A percentile compares a stretch with the other conserved stretches of the same genome.
Conservation (phyloP, 306 rosid species). For the Senna tora region DNA sequence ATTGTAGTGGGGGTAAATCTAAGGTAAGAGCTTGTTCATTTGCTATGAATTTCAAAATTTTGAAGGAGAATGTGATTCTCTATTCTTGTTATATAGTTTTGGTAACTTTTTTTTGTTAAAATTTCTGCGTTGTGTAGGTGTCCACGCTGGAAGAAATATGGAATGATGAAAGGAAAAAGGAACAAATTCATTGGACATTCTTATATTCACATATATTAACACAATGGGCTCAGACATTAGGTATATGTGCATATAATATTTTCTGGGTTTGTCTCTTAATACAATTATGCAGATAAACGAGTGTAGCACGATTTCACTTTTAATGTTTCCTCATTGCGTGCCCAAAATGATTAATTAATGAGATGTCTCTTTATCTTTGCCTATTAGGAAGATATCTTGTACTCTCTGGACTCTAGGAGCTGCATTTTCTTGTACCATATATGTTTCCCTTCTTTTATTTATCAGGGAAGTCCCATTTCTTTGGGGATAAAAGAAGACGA, state of each 20-base stretch:
- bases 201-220: conserved; percentile 77
- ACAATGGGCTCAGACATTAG: conserved; percentile 94
- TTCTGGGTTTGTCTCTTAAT: conserved; percentile 27
- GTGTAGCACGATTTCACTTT: conserved; percentile 11
- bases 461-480: not conserved
- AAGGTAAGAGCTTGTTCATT: conserved; percentile 49
- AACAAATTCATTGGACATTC: conserved; percentile 80
- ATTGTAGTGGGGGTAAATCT: conserved; percentile 36
- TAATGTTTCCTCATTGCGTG: conserved; percentile 7
- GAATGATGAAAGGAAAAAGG: conserved; percentile 80
- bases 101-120: not conserved
- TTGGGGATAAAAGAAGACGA: not conserved
- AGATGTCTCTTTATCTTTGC: conserved; percentile 3
- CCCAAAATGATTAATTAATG: not conserved
- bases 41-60: not conserved
- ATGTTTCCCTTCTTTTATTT: conserved; percentile 19
- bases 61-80: not conserved
- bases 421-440: not conserved
- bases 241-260: conserved; percentile 44
- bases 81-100: conserved; percentile 11
- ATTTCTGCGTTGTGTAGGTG: conserved; percentile 41
- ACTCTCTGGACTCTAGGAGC: conserved; percentile 2
- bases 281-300: conserved; percentile 2
- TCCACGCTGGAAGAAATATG: conserved; percentile 58
- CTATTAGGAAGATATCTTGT: conserved; percentile 1